Conservation (phyloP, 441 rosid genomes). For the Corymbia calophylla region DNA sequence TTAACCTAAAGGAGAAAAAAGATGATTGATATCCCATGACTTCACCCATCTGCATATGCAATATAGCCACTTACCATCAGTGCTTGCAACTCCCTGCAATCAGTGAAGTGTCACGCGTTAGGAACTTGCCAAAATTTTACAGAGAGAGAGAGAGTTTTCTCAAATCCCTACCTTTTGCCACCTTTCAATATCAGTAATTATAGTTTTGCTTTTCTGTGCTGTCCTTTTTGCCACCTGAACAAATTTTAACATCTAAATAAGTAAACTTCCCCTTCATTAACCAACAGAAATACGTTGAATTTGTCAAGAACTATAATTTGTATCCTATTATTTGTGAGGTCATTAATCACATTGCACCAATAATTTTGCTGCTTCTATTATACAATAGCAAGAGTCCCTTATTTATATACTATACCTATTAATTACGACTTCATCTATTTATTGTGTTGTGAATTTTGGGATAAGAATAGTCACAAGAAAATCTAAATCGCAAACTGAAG, state of each 20-base stretch:
- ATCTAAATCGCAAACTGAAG: neutral
- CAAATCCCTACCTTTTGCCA: constrained; percentile 81
- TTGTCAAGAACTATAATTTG: neutral
- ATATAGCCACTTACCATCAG: constrained; percentile 54
- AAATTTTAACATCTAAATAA: constrained; percentile 4
- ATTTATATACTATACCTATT: neutral
- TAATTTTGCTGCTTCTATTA: neutral
- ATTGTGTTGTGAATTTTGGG: neutral
- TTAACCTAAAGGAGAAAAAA: neutral
- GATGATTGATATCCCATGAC: neutral
- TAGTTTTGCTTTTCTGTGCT: constrained; percentile 80
- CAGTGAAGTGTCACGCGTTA: neutral
- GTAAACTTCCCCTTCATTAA: neutral
- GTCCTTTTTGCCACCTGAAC: constrained; percentile 85
- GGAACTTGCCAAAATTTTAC: neutral
- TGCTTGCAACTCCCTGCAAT: constrained; percentile 93
- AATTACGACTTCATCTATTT: neutral
- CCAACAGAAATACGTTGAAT: neutral
- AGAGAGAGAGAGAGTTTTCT: neutral
- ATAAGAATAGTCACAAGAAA: neutral
- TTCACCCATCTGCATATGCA: neutral
- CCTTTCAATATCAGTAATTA: constrained; percentile 84
- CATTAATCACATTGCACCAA: neutral
- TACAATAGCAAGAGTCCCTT: neutral
- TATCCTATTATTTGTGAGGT: neutral